Evolutionary conservation across 2,329 filamentous ascomycete genomes (phyloP), one percentile per base, ranked within the genome.

Genomic region (Ascochyta pisi): DNA sequence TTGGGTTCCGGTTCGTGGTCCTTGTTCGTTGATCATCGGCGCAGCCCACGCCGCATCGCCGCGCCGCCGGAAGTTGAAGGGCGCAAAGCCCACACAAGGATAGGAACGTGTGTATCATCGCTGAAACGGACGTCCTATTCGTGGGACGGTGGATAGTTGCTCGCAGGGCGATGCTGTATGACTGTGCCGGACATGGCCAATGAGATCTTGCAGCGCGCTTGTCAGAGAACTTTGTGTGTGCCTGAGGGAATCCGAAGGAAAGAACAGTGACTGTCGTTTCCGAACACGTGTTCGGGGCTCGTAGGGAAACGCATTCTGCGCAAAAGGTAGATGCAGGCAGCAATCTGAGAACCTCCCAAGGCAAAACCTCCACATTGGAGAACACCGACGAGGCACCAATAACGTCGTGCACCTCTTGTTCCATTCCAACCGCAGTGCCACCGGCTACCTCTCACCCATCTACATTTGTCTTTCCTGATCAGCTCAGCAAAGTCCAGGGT

Each of bases 101-200:
- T 47, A 59, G 53, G 49, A 64, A 62, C 58, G 53, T 60, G 58
- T 60, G 42, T 49, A 49, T 52, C 57, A 62, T 58, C 54, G 61
- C 63, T 58, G 61, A 64, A 49, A 59, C 60, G 38, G 4, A 44
- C 47, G n/a, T 44, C 59, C 58, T 54, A 67, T 69, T 68, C 55
- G 64, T 58, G 60, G 63, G 59, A 47, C 29, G 29, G 50, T 50
- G 40, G 37, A 52, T 29, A 51, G 50, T 52, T 51, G 50, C 40
- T 49, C 19, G 27, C 33, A 48, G 54, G 58, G 60, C 62, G 62
- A 66, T 63, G 66, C 46, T 61, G 65, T 63, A 73, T 73, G 71
- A 73, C 71, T 74, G 71, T 73, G 51, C 51, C 42, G 34, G 43
- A 50, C 42, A 47, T 40, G 45, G 44, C 68, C 66, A 70, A 71